Evolutionary conservation across 1,284 basidiomycete species (phyloP), one percentile per base, ranked within the genome.

Genomic region (Trichosporon ovoides): DNA sequence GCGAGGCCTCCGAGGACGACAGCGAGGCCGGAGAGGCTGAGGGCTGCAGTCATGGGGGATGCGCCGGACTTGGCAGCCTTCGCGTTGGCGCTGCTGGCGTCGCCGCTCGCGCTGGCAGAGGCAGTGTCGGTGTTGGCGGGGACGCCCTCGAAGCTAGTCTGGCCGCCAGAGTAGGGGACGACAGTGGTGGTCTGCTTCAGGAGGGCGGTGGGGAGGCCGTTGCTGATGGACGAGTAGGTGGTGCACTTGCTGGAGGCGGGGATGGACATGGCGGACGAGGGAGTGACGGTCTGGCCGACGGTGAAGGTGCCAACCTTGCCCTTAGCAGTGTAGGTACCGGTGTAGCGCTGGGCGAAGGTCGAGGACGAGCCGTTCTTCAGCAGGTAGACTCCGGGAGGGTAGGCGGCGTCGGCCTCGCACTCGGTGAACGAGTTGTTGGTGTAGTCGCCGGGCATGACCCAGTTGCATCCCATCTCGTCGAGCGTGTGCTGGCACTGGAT

Each of bases 371-470:
- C 76, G 62, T 72, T 66, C 50, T 69, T 35, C 38, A 60, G 62
- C 35, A 72, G 70, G 73, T 76, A 77, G 55, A 74, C 38, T 59
- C 77, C 77, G 14, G 77, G 77, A 33, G 76, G 76, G 68, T 70
- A 75, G 52, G 76, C 77, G 13, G 76, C 55, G 55, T 78, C 77
- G 61, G 67, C 76, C 31, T 77, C 73, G 62, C 77, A 78, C 55
- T 71, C 70, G 52, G 77, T 78, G 68, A 78, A 78, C 7, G 75
- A 69, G 72, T 69, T 69, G 67, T 73, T 66, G 62, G 72, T 73
- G 75, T 77, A 77, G 68, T 76, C 74, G 61, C 76, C 76, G 33
- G 77, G 77, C 77, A 78, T 78, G 67, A 78, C 75, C 75, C 75
- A 76, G 43, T 70, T 38, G 66, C 78, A 79, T 43, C 80, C 78